Base-by-base conservation (phyloP, 345 rosid genomes). In the Eucalyptus coolabah region DNA sequence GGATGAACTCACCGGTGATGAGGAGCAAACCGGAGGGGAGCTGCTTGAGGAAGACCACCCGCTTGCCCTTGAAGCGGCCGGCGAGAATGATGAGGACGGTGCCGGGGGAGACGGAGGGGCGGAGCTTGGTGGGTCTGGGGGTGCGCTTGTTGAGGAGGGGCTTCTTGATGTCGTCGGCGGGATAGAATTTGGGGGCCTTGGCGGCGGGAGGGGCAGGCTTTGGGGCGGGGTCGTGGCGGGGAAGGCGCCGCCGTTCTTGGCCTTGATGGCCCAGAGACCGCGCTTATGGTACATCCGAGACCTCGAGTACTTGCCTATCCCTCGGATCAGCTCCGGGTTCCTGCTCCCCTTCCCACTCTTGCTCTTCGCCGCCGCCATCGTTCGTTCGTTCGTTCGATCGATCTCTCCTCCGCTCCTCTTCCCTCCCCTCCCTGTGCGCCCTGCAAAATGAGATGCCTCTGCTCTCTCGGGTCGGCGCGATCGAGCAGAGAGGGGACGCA, bases 41-140 rank as follows among this genome's bases (percentile, higher is more conserved):
- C 90, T 97, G 97, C 95, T 96, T 96, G 77, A 97, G 40, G 72
- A 96, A 96, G 86, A 96, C 97, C 88, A 97, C 98, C 89, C 98
- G 94, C 95, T 97, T 97, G 6, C 99, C 98, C 95, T 94, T 97
- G 91, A 95, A 96, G 89, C 98, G 93, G 89, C 98, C 98, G 85
- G 97, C 96, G 72, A 97, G 96, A 7, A 96, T 90, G 77, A 96
- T 95, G 90, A 96, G 32, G 82, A 95, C 96, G 1, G 95, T 93
- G 6, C 99, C 98, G 14, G 97, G 97, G 18, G 96, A 94, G 59
- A 97, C 93, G 88, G 95, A 94, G 9, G 96, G 93, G 95, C 96
- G 94, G 92, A 95, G 96, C 93, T 94, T 95, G 91, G 97, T 93
- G 60, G 96, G 96, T 59, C 92, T 95, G 26, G 93, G 96, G 90